Evolutionary conservation across 1,284 basidiomycete genomes (phyloP), one percentile per base, ranked within the genome.

Genomic region (Sporisorium sorghi): DNA sequence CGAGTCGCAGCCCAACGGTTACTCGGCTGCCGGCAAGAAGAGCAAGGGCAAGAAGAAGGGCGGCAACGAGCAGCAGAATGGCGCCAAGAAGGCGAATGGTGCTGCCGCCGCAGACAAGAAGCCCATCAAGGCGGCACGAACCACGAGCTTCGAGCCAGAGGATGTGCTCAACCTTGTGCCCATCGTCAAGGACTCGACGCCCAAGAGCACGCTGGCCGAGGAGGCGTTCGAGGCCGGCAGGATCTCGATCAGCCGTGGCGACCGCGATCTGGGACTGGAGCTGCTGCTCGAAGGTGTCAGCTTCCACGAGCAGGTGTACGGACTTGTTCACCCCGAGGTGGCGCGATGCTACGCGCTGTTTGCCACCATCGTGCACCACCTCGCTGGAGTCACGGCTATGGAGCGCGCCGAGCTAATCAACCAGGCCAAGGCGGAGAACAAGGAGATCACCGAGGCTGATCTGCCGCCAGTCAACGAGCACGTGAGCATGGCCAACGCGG

Each of bases 261-360:
- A 84, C 40, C 75, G 82, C 23, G 85, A 87, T 53, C 80, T 87
- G 59, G 88, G 88, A 24, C 84, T 88, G 44, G 88, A 88, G 67
- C 85, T 88, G 71, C 84, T 88, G 81, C 85, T 87, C 47, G 88
- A 89, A 68, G 87, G 86, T 42, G 84, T 89, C 61, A 86, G 86
- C 75, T 85, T 87, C 63, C 88, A 87, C 85, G 88, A 89, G 84
- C 87, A 87, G 72, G 87, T 89, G 49, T 88, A 88, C 80, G 87
- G 88, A 4, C 83, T 88, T 21, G 86, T 89, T 23, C 88, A 89
- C 82, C 87, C 88, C 30, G 88, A 88, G 76, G 87, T 88, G 50
- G 87, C 87, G 0, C 82, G 85, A 12, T 87, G 86, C 60, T 88
- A 88, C 82, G 86, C 87, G 73, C 83, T 86, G 59, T 88, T 87